Conservation (phyloP, 2,329 filamentous ascomycete genomes). For the Exophiala sideris region DNA sequence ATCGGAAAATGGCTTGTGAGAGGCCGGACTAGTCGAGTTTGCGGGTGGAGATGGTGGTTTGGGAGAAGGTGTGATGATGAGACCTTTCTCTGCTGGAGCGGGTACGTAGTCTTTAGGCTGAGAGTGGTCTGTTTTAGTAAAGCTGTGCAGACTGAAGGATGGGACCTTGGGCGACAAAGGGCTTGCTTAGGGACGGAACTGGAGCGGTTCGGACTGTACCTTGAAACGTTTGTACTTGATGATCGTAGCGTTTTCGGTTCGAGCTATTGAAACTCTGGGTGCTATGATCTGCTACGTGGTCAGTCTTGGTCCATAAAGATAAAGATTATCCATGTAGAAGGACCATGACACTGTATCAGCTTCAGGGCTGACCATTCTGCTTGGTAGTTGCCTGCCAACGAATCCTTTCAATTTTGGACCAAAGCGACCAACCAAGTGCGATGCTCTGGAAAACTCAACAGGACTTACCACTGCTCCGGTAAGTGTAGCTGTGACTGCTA, state of each 20-base stretch:
- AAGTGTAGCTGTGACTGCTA: constrained; percentile 12
- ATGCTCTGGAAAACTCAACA: not conserved
- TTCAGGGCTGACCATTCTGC: not conserved
- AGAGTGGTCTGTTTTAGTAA: not conserved
- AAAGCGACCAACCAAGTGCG: not conserved
- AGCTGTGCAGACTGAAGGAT: not conserved
- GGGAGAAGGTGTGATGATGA: constrained; percentile 8
- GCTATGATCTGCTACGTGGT: constrained; percentile 1
- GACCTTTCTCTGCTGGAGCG: constrained; percentile 6
- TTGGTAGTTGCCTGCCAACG: too few relatives aligned
- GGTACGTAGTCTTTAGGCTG: constrained; percentile 1
- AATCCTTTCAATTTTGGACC: not conserved
- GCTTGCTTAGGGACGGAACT: not conserved
- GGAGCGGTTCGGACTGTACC: not conserved
- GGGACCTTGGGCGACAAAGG: not conserved
- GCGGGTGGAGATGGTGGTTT: not conserved
- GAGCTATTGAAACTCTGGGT: constrained; percentile 10
- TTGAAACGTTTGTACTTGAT: constrained; percentile 17
- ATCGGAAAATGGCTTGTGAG: constrained; percentile 5
- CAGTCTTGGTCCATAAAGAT: not conserved
- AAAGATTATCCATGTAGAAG: not conserved
- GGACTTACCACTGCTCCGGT: constrained; percentile 13
- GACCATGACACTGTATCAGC: not conserved
- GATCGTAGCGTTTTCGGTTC: constrained; percentile 10
- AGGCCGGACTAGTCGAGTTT: not conserved